These are phyloP conservation scores for Xanthoceras sorbifolium DNA, from an alignment of 345 rosid genomes.

Conservation along the genomic window DNA sequence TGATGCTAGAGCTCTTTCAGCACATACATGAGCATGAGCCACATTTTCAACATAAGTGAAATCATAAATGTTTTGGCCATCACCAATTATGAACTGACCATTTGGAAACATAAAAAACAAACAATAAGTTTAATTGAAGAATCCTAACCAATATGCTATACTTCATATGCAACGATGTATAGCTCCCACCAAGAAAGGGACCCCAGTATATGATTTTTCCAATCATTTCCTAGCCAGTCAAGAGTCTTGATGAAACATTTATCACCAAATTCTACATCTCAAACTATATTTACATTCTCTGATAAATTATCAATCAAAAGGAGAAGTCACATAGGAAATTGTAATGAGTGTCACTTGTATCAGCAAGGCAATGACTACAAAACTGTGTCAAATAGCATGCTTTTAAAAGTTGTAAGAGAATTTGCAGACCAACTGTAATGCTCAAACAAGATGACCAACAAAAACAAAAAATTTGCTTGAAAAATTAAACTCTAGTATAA, in stretches of 20 bases:
- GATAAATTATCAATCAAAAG: neutral
- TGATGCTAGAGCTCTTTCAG: constrained; percentile 93
- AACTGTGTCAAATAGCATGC: neutral
- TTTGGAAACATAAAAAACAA: constrained; percentile 1
- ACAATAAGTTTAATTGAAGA: constrained; percentile 2
- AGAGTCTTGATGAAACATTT: neutral
- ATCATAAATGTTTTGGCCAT: constrained; percentile 78
- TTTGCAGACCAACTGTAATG: neutral
- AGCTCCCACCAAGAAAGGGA: neutral
- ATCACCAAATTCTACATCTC: neutral
- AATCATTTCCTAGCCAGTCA: neutral
- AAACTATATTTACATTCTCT: neutral
- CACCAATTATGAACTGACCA: constrained; percentile 86
- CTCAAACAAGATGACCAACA: neutral
- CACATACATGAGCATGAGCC: constrained; percentile 92
- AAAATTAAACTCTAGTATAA: too few species aligned
- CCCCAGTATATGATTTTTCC: neutral
- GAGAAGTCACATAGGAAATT: neutral
- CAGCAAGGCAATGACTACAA: constrained; percentile 1
- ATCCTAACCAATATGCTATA: constrained; percentile 6
- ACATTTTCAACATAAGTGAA: constrained; percentile 94
- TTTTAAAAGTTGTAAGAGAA: neutral
- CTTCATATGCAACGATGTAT: neutral
- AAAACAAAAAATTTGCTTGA: neutral
- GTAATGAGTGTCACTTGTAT: neutral